phyloP scores from a whole-genome alignment of 371 early-diverging fungal genomes.

The Saksenaea oblongispora region DNA sequence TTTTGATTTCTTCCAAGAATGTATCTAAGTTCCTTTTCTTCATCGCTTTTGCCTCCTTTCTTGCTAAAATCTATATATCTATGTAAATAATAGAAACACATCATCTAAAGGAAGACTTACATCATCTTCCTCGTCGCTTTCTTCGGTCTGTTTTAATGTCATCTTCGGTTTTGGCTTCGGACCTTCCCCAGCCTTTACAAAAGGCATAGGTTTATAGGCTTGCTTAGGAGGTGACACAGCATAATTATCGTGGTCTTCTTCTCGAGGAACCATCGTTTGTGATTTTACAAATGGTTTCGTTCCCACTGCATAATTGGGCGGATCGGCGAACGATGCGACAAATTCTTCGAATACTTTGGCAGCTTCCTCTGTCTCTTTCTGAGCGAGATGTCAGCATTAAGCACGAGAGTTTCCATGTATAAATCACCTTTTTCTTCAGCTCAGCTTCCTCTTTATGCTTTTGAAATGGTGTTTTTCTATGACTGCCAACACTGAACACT shows the following conservation, averaged over 20 bases:
- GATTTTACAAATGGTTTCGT: slow-evolving; percentile 67
- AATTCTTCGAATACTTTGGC: slow-evolving; percentile 84
- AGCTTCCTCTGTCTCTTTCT: slow-evolving; percentile 73
- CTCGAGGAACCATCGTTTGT: slow-evolving; percentile 48
- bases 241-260: neutral
- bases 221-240: slow-evolving; percentile 5
- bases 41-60: slow-evolving; percentile 42
- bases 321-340: slow-evolving; percentile 81
- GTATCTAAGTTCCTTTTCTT: slow-evolving; percentile 83
- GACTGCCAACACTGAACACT: slow-evolving; percentile 67
- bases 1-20: slow-evolving; percentile 85
- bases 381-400: neutral
- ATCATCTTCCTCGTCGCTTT: slow-evolving; percentile 34
- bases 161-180: slow-evolving; percentile 12
- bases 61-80: slow-evolving; percentile 19
- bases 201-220: slow-evolving; percentile 46
- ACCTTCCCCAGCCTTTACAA: slow-evolving; percentile 40
- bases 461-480: slow-evolving; percentile 75
- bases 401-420: neutral
- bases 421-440: slow-evolving; percentile 68
- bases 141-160: slow-evolving; percentile 20
- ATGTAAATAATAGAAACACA: neutral
- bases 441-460: slow-evolving; percentile 77
- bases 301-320: slow-evolving; percentile 39
- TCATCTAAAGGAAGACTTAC: slow-evolving; percentile 10